Percentiles rank a stretch among this genome's conserved stretches.
These are phyloP conservation scores for Elsinoe batatas DNA, from an alignment of 2,329 filamentous ascomycete species.

Conservation along the genomic window DNA sequence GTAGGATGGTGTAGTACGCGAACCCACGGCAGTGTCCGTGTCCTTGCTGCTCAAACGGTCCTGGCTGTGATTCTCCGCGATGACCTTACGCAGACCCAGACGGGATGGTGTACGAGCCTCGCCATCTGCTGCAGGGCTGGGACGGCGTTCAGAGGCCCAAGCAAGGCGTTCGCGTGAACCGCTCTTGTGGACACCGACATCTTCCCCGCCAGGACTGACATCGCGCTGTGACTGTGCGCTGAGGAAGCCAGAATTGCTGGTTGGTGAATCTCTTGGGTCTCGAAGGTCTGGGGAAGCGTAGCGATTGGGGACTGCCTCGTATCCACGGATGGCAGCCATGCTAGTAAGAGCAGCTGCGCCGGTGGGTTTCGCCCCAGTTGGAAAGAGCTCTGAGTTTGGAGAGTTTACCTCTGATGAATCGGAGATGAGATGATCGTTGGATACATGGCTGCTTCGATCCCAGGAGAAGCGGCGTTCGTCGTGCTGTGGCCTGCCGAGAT, in stretches of 20 bases:
- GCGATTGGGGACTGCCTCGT: slow-evolving; percentile 15
- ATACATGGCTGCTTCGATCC: slow-evolving; percentile 20
- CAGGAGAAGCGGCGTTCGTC: slow-evolving; percentile 24
- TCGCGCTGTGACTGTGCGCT: slow-evolving; percentile 11
- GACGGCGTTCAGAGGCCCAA: slow-evolving; percentile 6
- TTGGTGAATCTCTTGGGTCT: slow-evolving; percentile 12
- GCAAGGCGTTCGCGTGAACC: slow-evolving; percentile 8
- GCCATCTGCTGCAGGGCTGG: background rate
- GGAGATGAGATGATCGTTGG: slow-evolving; percentile 24
- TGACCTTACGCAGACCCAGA: background rate
- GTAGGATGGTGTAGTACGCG: background rate
- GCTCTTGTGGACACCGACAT: background rate
- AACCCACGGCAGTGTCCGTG: slow-evolving; percentile 5
- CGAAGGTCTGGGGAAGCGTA: slow-evolving; percentile 14
- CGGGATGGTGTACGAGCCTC: slow-evolving; percentile 1
- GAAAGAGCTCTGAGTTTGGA: slow-evolving; percentile 12
- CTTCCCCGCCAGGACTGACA: slow-evolving; percentile 13
- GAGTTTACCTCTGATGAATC: slow-evolving; percentile 10
- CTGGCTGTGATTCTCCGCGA: background rate
- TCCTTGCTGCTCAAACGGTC: slow-evolving; percentile 1
- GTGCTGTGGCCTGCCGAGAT: slow-evolving; percentile 1
- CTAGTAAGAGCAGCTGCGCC: slow-evolving; percentile 14
- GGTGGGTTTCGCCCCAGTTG: slow-evolving; percentile 11
- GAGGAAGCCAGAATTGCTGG: slow-evolving; percentile 10
- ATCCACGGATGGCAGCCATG: slow-evolving; percentile 13